A percentile compares a stretch with the other conserved stretches of the same genome.
Evolutionary conservation across 352 stramenopile species (phyloP).

Genomic region (Pythium myriotylum): DNA sequence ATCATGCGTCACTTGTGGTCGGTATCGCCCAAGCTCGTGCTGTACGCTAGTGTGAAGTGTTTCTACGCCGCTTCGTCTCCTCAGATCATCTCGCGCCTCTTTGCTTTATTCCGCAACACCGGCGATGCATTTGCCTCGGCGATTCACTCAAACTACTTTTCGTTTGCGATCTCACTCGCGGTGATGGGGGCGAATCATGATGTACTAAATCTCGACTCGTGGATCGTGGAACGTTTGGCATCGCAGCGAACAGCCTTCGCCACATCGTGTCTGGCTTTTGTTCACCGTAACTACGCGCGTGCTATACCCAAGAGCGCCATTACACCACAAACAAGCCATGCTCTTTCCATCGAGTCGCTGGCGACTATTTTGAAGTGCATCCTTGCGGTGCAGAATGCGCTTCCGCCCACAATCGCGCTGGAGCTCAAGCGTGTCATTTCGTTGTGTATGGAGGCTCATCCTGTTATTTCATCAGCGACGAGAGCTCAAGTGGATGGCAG

Average conservation of each 20-base stretch:
- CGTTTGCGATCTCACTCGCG: constrained; percentile 78
- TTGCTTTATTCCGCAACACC: constrained; percentile 85
- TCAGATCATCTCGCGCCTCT: constrained; percentile 81
- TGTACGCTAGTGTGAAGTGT: constrained; percentile 87
- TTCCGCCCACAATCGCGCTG: constrained; percentile 70
- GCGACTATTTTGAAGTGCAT: constrained; percentile 85
- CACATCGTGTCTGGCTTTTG: constrained; percentile 81
- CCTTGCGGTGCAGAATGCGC: constrained; percentile 64
- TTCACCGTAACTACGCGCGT: constrained; percentile 84
- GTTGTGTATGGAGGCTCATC: constrained; percentile 81
- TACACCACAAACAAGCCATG: constrained; percentile 77
- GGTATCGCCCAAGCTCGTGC: constrained; percentile 82
- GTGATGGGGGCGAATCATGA: constrained; percentile 89
- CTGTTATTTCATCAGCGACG: constrained; percentile 76
- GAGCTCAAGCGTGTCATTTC: constrained; percentile 86
- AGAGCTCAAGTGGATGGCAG: constrained; percentile 42
- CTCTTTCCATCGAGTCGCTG: constrained; percentile 84
- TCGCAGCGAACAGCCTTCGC: constrained; percentile 83
- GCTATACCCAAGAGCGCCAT: constrained; percentile 83
- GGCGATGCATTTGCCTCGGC: constrained; percentile 78
- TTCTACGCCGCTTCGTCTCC: constrained; percentile 81
- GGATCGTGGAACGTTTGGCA: constrained; percentile 78
- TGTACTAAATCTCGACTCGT: constrained; percentile 81
- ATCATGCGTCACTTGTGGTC: constrained; percentile 90
- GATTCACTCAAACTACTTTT: constrained; percentile 90